phyloP scores from a whole-genome alignment of 192 early-diverging fungal genomes.

The Coemansia sp. region DNA sequence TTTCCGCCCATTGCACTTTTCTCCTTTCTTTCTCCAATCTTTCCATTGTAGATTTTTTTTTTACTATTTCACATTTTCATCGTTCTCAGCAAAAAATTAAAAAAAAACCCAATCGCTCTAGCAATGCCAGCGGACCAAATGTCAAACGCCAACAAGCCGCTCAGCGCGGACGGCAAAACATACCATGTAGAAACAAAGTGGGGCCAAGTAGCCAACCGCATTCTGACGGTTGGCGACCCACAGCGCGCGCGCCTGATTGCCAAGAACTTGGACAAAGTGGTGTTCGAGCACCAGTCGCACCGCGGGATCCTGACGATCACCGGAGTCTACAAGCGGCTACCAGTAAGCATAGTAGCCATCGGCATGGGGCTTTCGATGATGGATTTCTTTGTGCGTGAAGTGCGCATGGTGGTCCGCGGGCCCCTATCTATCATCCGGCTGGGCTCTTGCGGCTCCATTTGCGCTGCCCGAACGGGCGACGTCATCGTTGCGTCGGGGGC shows the following conservation, averaged over 20 bases:
- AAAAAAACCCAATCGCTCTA: neutral
- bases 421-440: constrained; percentile 76
- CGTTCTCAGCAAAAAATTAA: neutral
- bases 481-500: constrained; percentile 70
- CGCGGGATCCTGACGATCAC: constrained; percentile 87
- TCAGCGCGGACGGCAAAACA: constrained; percentile 69
- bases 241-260: constrained; percentile 68
- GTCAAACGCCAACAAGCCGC: constrained; percentile 78
- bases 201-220: constrained; percentile 84
- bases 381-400: constrained; percentile 91
- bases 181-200: constrained; percentile 78
- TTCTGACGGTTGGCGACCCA: constrained; percentile 86
- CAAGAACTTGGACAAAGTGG: constrained; percentile 58
- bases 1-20: too few species aligned
- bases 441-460: constrained; percentile 84
- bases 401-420: constrained; percentile 73
- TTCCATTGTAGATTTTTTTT: too few species aligned
- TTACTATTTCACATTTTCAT: constrained; percentile 2
- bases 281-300: constrained; percentile 61
- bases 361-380: constrained; percentile 83
- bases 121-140: constrained; percentile 39
- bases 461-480: constrained; percentile 57
- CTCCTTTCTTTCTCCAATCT: too few species aligned
- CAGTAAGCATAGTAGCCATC: constrained; percentile 83
- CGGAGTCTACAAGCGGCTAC: constrained; percentile 69